phyloP scores from a whole-genome alignment of 345 rosid species.

The Euphorbia pulcherrima region DNA sequence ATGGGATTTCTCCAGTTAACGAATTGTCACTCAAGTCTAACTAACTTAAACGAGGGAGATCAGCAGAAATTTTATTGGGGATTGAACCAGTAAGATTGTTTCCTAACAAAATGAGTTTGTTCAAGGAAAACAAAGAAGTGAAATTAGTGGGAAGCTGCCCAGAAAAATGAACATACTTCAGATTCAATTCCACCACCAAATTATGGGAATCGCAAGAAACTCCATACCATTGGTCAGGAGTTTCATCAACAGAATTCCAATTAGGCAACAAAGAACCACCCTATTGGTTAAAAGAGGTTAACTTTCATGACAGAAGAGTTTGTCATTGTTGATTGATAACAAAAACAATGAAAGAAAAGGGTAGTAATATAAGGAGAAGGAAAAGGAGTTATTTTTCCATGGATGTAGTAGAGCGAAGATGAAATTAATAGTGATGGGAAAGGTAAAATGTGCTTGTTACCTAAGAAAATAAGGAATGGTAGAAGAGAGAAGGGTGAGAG shows the following conservation, averaged over 20 bases:
- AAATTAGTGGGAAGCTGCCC: conserved; percentile 48
- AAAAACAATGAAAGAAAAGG: conserved; percentile 20
- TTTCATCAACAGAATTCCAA: conserved; percentile 38
- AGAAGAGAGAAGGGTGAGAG: too few species aligned
- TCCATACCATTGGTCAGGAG: conserved; percentile 59
- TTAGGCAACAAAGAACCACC: conserved; percentile 24
- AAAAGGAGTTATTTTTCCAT: conserved; percentile 36
- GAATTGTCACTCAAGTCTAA: conserved; percentile 72
- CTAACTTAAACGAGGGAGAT: conserved; percentile 30
- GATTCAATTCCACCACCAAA: conserved; percentile 38
- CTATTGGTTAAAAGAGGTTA: conserved; percentile 36
- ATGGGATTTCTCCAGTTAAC: conserved; percentile 63
- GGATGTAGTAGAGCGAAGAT: too few species aligned
- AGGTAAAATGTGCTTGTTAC: too few species aligned
- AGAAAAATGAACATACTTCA: conserved; percentile 45
- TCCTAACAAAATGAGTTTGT: conserved; percentile 43
- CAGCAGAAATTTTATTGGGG: conserved; percentile 44
- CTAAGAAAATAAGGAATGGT: too few species aligned
- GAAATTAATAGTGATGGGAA: too few species aligned
- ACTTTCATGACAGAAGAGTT: conserved; percentile 58
- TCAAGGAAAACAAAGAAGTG: conserved; percentile 33
- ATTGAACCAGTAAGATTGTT: conserved; percentile 71
- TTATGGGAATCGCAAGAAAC: conserved; percentile 36
- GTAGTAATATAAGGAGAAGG: conserved; percentile 6
- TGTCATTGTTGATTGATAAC: conserved; percentile 53